Base-by-base conservation (phyloP, 2,329 filamentous ascomycete species). In the Monosporascus sp. region DNA sequence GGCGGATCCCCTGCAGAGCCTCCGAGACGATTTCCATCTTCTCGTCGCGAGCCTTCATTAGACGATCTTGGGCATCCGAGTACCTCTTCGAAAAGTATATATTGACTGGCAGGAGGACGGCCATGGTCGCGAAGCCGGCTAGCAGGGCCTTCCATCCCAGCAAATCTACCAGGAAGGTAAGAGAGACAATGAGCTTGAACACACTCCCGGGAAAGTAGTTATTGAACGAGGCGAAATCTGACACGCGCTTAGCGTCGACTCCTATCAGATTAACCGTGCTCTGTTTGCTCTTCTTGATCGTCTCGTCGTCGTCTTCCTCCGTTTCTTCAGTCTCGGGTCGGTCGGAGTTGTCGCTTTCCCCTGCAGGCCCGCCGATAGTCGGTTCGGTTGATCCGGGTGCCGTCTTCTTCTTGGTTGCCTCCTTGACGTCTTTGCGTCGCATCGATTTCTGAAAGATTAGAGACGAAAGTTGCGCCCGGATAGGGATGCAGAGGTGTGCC, bases 21-120 rank as follows among this genome's bases (percentile, higher is more conserved):
- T 94, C 89, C 1, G 88, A 88, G 31, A 94, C 79, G 15, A 91
- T 80, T 0, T 80, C 85, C 70, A 91, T 78, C 69, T 92, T 93
- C 51, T 83, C 77, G 66, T 93, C 89, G 45, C 89, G 78, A 28
- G 85, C 77, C 65, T 87, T 88, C 88, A 92, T 92, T 49, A 93
- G 69, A 49, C 77, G 73, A 52, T 87, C 85, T 62, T 91, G 86
- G 5, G 84, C 80, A 22, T 72, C 74, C 1, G 85, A 74, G 63
- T 90, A 89, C 20, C 75, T 74, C 64, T 80, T 88, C 37, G 86
- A 82, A 54, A 83, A 82, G 58, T 78, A 82, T 26, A 86, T 78
- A 61, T 91, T 92, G 56, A 89, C 56, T 0, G 89, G 89, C 41
- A 84, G 79, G 26, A 87, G 80, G 38, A 87, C 63, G 2, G 80